Evolutionary conservation across 1,284 basidiomycete genomes (phyloP), one percentile per base, ranked within the genome.

Genomic region (Pascua guehoae): DNA sequence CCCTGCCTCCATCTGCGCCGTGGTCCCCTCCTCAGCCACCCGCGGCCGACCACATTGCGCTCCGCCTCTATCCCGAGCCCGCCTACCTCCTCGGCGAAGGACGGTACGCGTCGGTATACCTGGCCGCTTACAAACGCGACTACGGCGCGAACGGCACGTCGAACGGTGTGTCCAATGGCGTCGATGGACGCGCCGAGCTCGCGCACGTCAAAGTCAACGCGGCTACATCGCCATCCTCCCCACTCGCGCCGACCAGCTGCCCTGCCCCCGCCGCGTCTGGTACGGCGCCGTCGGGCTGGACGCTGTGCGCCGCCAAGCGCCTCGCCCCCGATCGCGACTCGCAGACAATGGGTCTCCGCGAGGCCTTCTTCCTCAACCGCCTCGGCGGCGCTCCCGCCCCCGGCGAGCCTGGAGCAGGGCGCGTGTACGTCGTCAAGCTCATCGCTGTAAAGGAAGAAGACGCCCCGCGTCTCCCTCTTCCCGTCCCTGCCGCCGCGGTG

Each of bases 291-390:
- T 12, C 38, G 18, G 46, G 58, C 12, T 79, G 79, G 77, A 62
- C 56, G 41, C 62, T 81, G 8, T 80, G 79, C 54, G 79, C 79
- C 0, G 78, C 76, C 15, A 81, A 81, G 64, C 66, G 75, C 2
- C 63, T 77, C 44, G 68, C 74, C 8, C 63, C 74, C 0, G 79
- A 80, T 56, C 68, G 76, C 17, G 78, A 81, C 51, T 70, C 69
- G 12, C 79, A 80, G 57, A 72, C 77, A 2, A 71, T 78, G 57
- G 78, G 78, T 2, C 65, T 80, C 14, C 70, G 76, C 50, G 79
- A 81, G 62, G 79, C 78, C 0, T 78, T 78, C 69, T 79, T 80
- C 65, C 70, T 80, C 38, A 71, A 76, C 51, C 70, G 76, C 11
- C 67, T 81, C 32, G 51, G 56, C 39, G 53, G 54, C 15, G 49